Evolutionary conservation across 2,329 filamentous ascomycete species (phyloP), one percentile per base, ranked within the genome.

Genomic region (Fusarium nematophilum): DNA sequence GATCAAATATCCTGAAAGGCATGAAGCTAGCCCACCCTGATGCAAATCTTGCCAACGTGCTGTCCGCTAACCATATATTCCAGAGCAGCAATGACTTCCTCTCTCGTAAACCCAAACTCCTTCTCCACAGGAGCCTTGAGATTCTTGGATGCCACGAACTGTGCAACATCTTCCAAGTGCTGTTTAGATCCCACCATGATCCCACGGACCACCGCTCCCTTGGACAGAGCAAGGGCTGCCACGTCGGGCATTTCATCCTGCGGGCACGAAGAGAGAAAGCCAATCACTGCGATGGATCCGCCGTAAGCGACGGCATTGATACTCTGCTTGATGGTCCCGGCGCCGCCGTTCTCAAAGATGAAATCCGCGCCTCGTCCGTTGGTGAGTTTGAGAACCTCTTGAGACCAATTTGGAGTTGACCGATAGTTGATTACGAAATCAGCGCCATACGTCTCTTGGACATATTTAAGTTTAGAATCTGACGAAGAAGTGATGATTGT

Each of bases 401-500:
- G 64, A 4, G 74, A 74, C 81, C 82, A 82, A 54, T 80, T 57
- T 0, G 78, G 76, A 0, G 65, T 74, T 2, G 70, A 78, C 44
- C 75, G 78, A 68, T 84, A 84, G 69, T 84, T 84, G 70, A 84
- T 78, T 3, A 70, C 72, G 46, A 78, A 67, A 42, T 80, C 76
- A 2, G 78, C 80, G 9, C 81, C 80, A 21, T 72, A 70, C 11
- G 65, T 69, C 3, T 68, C 57, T 56, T 74, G 72, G 7, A 73
- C 74, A 4, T 68, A 42, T 6, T 71, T 63, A 6, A 83, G 73
- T 61, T 85, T 85, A 3, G 72, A 62, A 57, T 84, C 79, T 4
- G 77, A 80, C 1, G 82, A 83, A 2, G 80, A 83, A 0, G 80
- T 83, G 36, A 82, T 76, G 26, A 82, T 82, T 2, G 78, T 79